Conservation (phyloP, 2,329 filamentous ascomycete genomes). For the Coleophoma cylindrospora region DNA sequence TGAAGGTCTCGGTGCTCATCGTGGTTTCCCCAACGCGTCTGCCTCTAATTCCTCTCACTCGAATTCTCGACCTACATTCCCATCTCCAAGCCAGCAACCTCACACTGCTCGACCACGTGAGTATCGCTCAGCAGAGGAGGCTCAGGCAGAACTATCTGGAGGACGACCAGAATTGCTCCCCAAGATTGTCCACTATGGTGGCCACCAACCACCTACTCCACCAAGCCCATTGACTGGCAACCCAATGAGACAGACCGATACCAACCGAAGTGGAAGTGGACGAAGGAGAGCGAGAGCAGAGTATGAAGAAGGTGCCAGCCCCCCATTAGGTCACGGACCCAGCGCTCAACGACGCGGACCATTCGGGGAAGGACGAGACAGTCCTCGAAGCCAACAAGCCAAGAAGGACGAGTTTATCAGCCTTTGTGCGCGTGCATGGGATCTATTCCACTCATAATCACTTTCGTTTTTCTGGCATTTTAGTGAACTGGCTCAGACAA, state of each 20-base stretch:
- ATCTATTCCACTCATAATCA: slow-evolving; percentile 84
- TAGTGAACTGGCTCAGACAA: neutral
- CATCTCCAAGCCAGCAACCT: slow-evolving; percentile 66
- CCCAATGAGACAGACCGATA: slow-evolving; percentile 20
- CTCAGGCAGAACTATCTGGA: slow-evolving; percentile 81
- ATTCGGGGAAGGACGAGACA: slow-evolving; percentile 78
- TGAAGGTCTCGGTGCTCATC: slow-evolving; percentile 63
- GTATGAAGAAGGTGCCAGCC: slow-evolving; percentile 88
- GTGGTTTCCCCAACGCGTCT: slow-evolving; percentile 25
- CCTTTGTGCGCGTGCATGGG: slow-evolving; percentile 88
- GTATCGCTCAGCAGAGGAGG: slow-evolving; percentile 94
- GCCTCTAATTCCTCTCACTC: slow-evolving; percentile 56
- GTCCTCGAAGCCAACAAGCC: slow-evolving; percentile 72
- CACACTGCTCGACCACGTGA: slow-evolving; percentile 66
- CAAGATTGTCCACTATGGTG: slow-evolving; percentile 91
- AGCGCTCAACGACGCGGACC: slow-evolving; percentile 57
- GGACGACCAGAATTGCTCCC: slow-evolving; percentile 91
- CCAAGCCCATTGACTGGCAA: slow-evolving; percentile 41
- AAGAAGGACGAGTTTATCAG: slow-evolving; percentile 93
- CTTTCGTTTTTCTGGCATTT: neutral
- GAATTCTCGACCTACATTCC: slow-evolving; percentile 62
- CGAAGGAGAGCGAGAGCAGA: slow-evolving; percentile 80
- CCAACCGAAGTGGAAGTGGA: slow-evolving; percentile 48
- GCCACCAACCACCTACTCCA: slow-evolving; percentile 88
- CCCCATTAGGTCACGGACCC: slow-evolving; percentile 74